A percentile compares a stretch with the other conserved stretches of the same genome.
phyloP scores from a whole-genome alignment of 106 monocot species.

The Dendrobium huoshanense region DNA sequence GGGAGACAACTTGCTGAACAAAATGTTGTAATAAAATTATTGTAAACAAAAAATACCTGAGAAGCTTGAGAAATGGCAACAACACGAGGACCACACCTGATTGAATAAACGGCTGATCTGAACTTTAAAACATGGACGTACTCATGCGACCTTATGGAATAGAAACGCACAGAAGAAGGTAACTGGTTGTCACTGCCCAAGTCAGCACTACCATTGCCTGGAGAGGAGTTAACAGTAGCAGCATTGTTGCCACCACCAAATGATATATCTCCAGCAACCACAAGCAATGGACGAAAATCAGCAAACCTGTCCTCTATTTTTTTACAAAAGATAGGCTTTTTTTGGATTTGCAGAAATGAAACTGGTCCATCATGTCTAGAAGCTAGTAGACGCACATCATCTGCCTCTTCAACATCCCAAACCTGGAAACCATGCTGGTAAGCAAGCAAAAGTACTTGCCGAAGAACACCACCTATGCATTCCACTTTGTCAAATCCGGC shows the following conservation, averaged over 20 bases:
- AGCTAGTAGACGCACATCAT: conserved; percentile 51
- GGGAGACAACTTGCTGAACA: background rate
- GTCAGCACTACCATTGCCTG: conserved; percentile 37
- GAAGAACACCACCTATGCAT: conserved; percentile 23
- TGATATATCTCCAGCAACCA: conserved; percentile 42
- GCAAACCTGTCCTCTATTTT: conserved; percentile 34
- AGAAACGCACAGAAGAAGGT: conserved; percentile 70
- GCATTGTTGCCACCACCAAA: conserved; percentile 21
- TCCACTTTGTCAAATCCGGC: conserved; percentile 88
- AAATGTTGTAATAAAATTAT: background rate
- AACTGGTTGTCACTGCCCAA: conserved; percentile 37
- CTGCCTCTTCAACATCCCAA: conserved; percentile 88
- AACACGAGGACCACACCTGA: conserved; percentile 77
- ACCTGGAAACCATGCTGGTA: conserved; percentile 85
- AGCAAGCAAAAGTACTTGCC: conserved; percentile 64
- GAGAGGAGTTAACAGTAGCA: conserved; percentile 12
- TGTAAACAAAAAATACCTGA: conserved; percentile 45
- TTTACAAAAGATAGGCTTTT: conserved; percentile 31
- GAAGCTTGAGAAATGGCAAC: conserved; percentile 72
- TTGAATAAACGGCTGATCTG: conserved; percentile 65
- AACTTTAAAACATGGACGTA: conserved; percentile 88
- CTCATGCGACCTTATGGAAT: conserved; percentile 73
- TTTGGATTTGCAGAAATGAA: conserved; percentile 56
- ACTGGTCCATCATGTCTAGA: conserved; percentile 61
- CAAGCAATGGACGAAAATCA: conserved; percentile 39